Base-by-base conservation (phyloP, 1,284 basidiomycete genomes). In the Rhodofomes roseus region DNA sequence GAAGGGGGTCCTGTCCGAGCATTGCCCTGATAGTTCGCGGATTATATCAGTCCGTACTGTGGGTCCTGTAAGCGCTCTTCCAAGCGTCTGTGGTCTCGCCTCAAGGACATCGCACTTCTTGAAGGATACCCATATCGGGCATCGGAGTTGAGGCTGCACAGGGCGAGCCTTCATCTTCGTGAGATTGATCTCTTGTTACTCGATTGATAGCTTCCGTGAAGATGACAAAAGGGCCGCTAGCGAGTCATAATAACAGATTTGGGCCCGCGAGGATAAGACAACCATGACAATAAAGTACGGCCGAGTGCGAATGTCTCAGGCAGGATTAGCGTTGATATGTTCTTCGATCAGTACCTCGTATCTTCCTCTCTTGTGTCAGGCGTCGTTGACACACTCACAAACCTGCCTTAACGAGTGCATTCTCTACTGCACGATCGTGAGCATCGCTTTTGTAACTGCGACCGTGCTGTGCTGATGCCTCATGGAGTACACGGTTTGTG, bases 51-150 rank as follows among this genome's bases (percentile, higher is more conserved):
- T 52, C n/a, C 22, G 54, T 27, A 29, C 22, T 44, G 53, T 55
- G 43, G 54, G 54, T 50, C 46, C 54, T 11, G 20, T 20, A 20
- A 43, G 54, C 50, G 54, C 58, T 43, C 43, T 37, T n/a, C 31
- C 27, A 6, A 23, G 8, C 9, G 54, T 14, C 52, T 51, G 31
- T 4, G 31, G 31, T 34, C 31, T 4, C 20, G 58, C 58, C 58
- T 59, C 53, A 46, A 55, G 58, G 54, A 34, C 23, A n/a, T 9
- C 54, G 46, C 44, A 34, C 46, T 20, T 44, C 41, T 20, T 52
- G 31, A 29, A 52, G 54, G 46, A 59, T 27, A 8, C 34, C 53
- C 43, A 50, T n/a, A 59, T 59, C 54, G 29, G 58, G 51, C 54
- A 36, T 55, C 46, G 58, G 57, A 54, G 36, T 23, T 44, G 31